Evolutionary conservation across 1,284 basidiomycete genomes (phyloP), one percentile per base, ranked within the genome.

Genomic region (Ceratobasidium theobromae): DNA sequence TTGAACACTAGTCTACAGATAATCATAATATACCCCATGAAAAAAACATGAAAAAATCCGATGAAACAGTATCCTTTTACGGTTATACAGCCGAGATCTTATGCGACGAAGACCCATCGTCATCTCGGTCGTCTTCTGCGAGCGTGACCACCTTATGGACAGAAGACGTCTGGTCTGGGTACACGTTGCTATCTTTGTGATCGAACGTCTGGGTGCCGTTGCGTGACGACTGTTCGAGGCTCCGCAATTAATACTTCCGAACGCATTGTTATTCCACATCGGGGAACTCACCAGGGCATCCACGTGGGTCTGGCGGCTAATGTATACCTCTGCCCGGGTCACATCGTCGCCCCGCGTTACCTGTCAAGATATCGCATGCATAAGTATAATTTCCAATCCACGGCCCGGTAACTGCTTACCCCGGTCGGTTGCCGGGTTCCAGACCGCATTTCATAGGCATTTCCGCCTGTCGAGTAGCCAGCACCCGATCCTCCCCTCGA

Each of bases 241-340:
- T 25, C 5, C 8, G 6, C 18, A n/a, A 16, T 11, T 21, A 45
- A 46, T 16, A 33, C 1, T 14, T 21, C 43, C 12, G 9, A 14
- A 14, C 9, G 43, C 9, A 21, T 14, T 45, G 16, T 16, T 8
- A 8, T 38, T 16, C 35, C 16, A 38, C 35, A 38, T 8, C 8
- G 8, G 35, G 16, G 16, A 38, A n/a, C 57, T 60, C 35, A 60
- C 57, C 16, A 48, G 23, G 16, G 57, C 55, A 21, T 60, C 57
- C 16, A 60, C 57, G 23, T 60, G 57, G n/a, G 57, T 60, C 32
- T 60, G 57, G 16, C 57, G 57, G 30, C 57, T 60, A 35, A 60
- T 60, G 32, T 60, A 60, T 5, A 60, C 43, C 21, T 60, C 57
- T 23, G 57, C 45, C 45, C 57, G 57, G 14, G 57, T 49, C n/a